phyloP scores from a whole-genome alignment of 352 stramenopile species.

The Peronospora tabacina region DNA sequence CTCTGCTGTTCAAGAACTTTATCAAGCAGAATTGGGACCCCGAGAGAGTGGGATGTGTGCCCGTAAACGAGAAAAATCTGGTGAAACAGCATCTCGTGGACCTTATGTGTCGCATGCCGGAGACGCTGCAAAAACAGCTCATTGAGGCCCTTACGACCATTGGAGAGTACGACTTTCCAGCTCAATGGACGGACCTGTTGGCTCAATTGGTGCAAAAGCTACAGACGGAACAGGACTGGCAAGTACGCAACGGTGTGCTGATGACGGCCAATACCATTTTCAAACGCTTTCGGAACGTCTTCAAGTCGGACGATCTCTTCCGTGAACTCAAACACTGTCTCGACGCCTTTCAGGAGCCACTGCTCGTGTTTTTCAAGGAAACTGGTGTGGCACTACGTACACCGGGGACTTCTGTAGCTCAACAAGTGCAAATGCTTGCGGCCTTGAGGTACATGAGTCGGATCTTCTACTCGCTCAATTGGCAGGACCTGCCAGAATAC shows the following conservation, averaged over 20 bases:
- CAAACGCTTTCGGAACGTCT: conserved; percentile 94
- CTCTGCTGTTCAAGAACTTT: conserved; percentile 96
- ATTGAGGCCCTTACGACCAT: conserved; percentile 96
- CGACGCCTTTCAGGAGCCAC: conserved; percentile 83
- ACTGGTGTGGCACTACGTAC: conserved; percentile 46
- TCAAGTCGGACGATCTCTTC: conserved; percentile 94
- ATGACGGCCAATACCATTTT: conserved; percentile 98
- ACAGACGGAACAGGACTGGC: conserved; percentile 78
- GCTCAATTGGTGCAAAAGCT: conserved; percentile 92
- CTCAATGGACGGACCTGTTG: conserved; percentile 94
- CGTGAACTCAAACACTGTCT: conserved; percentile 94
- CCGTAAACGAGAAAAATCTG: conserved; percentile 78
- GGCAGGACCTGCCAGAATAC: conserved; percentile 96
- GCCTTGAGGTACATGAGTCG: conserved; percentile 89
- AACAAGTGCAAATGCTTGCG: conserved; percentile 67
- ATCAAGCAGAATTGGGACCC: conserved; percentile 96
- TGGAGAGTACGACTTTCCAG: conserved; percentile 94
- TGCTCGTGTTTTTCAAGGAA: conserved; percentile 73
- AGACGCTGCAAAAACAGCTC: conserved; percentile 91
- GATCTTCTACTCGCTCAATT: conserved; percentile 99
- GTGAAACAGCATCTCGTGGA: conserved; percentile 98
- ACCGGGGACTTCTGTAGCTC: conserved; percentile 27
- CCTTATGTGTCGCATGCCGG: conserved; percentile 95
- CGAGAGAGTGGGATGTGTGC: conserved; percentile 69
- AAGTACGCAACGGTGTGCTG: conserved; percentile 93